Conservation (phyloP, 768 basidiomycete species). For the Royoungia palumana region DNA sequence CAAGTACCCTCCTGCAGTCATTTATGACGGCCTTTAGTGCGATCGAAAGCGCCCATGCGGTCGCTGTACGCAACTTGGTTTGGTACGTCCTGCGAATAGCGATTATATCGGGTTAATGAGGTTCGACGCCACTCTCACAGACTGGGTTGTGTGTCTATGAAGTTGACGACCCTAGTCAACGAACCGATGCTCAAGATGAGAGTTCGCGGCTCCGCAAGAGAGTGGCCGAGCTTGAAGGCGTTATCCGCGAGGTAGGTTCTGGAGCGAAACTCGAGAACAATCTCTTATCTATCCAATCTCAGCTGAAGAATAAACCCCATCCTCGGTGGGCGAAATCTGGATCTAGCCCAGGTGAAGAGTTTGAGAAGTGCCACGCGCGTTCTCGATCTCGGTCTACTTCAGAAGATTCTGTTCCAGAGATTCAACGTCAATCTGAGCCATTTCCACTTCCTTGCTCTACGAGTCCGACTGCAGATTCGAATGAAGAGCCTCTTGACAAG, state of each 20-base stretch:
- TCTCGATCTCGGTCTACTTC: conserved; percentile 19
- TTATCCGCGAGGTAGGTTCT: conserved; percentile 66
- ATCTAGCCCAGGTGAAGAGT: conserved; percentile 22
- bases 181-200: conserved; percentile 54
- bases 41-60: conserved; percentile 48
- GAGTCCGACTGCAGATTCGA: conserved; percentile 1
- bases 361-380: conserved; percentile 25
- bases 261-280: neutral
- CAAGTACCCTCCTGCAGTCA: neutral
- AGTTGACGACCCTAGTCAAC: conserved; percentile 69
- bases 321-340: conserved; percentile 51
- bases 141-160: conserved; percentile 84
- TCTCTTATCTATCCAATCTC: neutral
- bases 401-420: conserved; percentile 6
- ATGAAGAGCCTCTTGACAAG: conserved; percentile 4
- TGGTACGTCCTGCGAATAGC: conserved; percentile 31
- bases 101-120: conserved; percentile 20
- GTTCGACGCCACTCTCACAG: conserved; percentile 31
- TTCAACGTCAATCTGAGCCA: conserved; percentile 2
- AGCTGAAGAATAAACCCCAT: conserved; percentile 74
- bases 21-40: conserved; percentile 30
- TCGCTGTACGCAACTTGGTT: conserved; percentile 41
- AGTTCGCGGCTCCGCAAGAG: conserved; percentile 63
- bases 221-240: conserved; percentile 79
- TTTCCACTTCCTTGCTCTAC: neutral